Percentiles rank a stretch among this genome's conserved stretches.
phyloP scores from a whole-genome alignment of 148 eudicot genomes.

The Vaccinium macrocarpon region DNA sequence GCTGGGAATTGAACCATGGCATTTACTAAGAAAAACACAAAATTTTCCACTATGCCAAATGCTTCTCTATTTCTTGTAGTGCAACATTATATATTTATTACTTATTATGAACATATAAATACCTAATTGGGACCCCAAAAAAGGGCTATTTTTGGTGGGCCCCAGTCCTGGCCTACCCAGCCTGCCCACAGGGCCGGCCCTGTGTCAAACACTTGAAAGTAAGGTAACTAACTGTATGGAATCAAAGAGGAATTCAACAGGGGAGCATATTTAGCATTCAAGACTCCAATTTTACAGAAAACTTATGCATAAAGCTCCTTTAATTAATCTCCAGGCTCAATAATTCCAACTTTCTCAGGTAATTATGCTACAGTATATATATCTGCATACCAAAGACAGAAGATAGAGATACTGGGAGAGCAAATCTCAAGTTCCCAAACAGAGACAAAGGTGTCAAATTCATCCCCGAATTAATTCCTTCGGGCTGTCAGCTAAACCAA shows the following conservation, averaged over 20 bases:
- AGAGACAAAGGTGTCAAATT: neutral
- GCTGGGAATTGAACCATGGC: too few species aligned
- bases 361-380: neutral
- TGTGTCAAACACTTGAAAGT: neutral
- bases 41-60: too few species aligned
- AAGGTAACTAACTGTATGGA: neutral
- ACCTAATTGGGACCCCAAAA: too few species aligned
- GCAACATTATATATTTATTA: too few species aligned
- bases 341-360: neutral
- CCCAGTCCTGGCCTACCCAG: too few species aligned
- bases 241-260: neutral
- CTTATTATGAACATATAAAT: too few species aligned
- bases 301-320: neutral
- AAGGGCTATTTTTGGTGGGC: too few species aligned
- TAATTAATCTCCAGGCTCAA: neutral
- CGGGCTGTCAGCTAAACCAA: neutral
- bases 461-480: neutral
- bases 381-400: neutral
- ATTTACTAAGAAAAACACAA: too few species aligned
- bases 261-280: neutral
- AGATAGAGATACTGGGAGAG: neutral
- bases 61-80: too few species aligned
- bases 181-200: too few species aligned
- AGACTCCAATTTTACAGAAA: neutral
- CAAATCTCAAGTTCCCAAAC: neutral